phyloP scores from a whole-genome alignment of 1,139 yeast genomes.

The Scheffersomyces segobiensis region DNA sequence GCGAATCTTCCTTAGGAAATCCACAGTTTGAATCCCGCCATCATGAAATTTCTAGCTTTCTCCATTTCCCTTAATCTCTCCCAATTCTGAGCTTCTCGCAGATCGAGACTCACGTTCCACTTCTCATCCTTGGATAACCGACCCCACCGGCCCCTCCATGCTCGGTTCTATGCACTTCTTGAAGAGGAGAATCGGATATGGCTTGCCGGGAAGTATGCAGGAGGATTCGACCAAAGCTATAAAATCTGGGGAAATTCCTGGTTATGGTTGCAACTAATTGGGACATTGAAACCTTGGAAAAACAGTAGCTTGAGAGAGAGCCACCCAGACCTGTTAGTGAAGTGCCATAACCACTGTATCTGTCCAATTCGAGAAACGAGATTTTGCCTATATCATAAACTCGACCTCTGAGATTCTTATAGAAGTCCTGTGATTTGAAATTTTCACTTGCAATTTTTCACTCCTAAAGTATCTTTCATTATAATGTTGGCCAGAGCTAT shows the following conservation, averaged over 20 bases:
- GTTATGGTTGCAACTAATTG: not conserved
- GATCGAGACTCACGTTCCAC: not conserved
- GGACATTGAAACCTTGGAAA: not conserved
- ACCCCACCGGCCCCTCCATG: not conserved
- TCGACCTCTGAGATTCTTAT: not conserved
- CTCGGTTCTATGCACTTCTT: not conserved
- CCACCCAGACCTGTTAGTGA: not conserved
- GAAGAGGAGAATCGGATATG: not conserved
- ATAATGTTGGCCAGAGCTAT: constrained; percentile 11
- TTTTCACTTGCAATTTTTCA: not conserved
- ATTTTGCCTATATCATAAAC: not conserved
- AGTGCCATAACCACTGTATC: not conserved
- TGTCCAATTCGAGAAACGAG: not conserved
- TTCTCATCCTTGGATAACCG: not conserved
- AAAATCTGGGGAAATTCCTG: not conserved
- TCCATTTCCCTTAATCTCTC: not conserved
- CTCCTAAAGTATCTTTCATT: not conserved
- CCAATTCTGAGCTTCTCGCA: not conserved
- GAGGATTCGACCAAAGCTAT: not conserved
- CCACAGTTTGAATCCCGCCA: not conserved
- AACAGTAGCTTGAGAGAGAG: not conserved
- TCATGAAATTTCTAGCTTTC: not conserved
- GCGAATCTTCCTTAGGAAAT: not conserved
- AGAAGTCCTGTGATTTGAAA: not conserved
- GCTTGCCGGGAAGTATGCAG: not conserved